phyloP scores from a whole-genome alignment of 2,329 filamentous ascomycete genomes.

The Nannizziopsis arthrosporioides region DNA sequence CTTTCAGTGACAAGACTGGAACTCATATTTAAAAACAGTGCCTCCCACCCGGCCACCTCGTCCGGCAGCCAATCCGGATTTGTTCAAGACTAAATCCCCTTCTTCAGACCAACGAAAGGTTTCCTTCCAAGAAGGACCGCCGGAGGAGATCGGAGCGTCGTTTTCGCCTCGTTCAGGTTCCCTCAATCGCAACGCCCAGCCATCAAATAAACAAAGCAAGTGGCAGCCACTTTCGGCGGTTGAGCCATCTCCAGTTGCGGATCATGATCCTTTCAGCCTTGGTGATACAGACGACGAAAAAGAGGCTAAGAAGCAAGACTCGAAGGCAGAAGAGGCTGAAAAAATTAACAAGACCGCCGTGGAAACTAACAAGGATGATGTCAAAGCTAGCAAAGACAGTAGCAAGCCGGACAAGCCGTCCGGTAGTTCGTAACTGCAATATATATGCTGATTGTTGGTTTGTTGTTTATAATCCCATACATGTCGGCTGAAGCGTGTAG shows the following conservation, averaged over 20 bases:
- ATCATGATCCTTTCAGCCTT: slow-evolving; percentile 93
- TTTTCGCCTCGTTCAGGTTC: slow-evolving; percentile 55
- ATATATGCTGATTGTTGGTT: too few relatives aligned
- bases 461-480: too few relatives aligned
- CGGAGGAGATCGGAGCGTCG: slow-evolving; percentile 66
- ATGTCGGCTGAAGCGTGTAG: too few relatives aligned
- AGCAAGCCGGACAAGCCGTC: slow-evolving; percentile 19
- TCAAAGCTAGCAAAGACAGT: slow-evolving; percentile 9
- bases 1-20: slow-evolving; percentile 1
- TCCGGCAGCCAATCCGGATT: slow-evolving; percentile 60
- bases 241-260: slow-evolving; percentile 69
- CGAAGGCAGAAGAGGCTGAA: slow-evolving; percentile 45
- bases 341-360: slow-evolving; percentile 53
- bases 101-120: slow-evolving; percentile 44
- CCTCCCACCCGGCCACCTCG: slow-evolving; percentile 48
- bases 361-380: slow-evolving; percentile 35
- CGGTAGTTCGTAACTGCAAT: slow-evolving; percentile 18
- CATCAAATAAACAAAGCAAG: slow-evolving; percentile 67
- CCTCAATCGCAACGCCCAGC: slow-evolving; percentile 41
- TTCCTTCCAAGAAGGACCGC: slow-evolving; percentile 50
- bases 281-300: slow-evolving; percentile 93
- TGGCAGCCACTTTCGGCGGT: slow-evolving; percentile 89
- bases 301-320: slow-evolving; percentile 57
- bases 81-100: slow-evolving; percentile 61
- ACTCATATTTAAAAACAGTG: slow-evolving; percentile 26